Percentiles rank a stretch among this genome's conserved stretches.
phyloP scores from a whole-genome alignment of 345 rosid genomes.

The Moricandia moricandioides region DNA sequence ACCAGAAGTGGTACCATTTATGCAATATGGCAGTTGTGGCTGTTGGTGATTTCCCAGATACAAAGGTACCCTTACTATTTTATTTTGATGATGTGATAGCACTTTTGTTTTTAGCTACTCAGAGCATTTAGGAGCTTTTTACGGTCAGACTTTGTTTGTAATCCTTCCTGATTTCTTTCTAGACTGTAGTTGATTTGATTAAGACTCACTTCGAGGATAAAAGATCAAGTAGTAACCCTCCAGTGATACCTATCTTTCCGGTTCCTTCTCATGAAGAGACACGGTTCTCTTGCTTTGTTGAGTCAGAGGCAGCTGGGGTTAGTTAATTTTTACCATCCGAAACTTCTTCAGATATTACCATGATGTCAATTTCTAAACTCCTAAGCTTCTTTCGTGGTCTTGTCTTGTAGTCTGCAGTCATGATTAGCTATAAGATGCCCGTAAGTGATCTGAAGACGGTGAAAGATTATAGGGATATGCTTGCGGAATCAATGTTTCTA shows the following conservation, averaged over 20 bases:
- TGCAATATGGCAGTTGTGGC: constrained; percentile 89
- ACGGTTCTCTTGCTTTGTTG: constrained; percentile 75
- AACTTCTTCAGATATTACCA: constrained; percentile 2
- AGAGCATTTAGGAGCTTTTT: constrained; percentile 2
- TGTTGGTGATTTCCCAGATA: constrained; percentile 89
- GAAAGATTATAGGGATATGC: constrained; percentile 73
- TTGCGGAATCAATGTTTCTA: constrained; percentile 76
- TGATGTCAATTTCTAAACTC: neutral
- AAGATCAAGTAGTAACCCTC: constrained; percentile 46
- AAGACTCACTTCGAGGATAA: constrained; percentile 68
- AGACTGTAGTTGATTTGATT: constrained; percentile 86
- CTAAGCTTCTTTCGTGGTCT: constrained; percentile 22
- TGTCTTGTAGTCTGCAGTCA: constrained; percentile 72
- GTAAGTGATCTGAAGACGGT: constrained; percentile 66
- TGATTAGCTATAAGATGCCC: constrained; percentile 84
- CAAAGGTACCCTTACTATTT: constrained; percentile 50
- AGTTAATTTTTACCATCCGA: constrained; percentile 34
- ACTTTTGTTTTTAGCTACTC: constrained; percentile 14
- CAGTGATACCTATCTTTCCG: constrained; percentile 50
- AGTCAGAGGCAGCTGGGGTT: constrained; percentile 94
- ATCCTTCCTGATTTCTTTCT: constrained; percentile 22
- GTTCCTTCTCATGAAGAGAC: constrained; percentile 84
- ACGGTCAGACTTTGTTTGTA: constrained; percentile 16
- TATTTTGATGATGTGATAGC: neutral
- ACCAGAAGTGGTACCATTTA: constrained; percentile 78